Evolutionary conservation across 2,329 filamentous ascomycete genomes (phyloP), one percentile per base, ranked within the genome.

Genomic region (Trichophyton schoenleinii): DNA sequence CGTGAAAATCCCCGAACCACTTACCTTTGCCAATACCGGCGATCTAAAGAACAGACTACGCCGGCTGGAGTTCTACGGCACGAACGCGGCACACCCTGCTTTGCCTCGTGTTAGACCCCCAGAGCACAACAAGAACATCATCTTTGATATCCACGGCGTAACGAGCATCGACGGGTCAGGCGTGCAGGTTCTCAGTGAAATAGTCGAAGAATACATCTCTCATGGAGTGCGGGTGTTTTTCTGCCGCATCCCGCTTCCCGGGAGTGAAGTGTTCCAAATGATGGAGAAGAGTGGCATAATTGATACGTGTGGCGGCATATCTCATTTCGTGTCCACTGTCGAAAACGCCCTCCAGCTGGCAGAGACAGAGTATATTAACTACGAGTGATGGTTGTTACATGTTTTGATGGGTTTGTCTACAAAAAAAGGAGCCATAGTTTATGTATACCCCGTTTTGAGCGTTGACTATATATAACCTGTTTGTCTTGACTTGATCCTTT

Each of bases 71-170:
- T 81, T 91, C 22, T 96, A 97, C 69, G 94, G 94, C n/a, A 92
- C 90, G 0, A 86, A 80, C 53, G 79, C 82, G 60, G 90, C 89
- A 0, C 94, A 97, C 68, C 94, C 94, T 0, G 91, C 91, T 0
- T 79, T 96, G 18, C 94, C 94, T 0, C 83, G 88, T 2, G 80
- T 95, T 13, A 82, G 91, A 3, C 79, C 81, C 28, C 82, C 85
- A n/a, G 87, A 92, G 63, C 86, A 89, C 68, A 96, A 96, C 71
- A 83, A 85, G 67, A 96, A 96, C 70, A 81, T 99, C 72, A 91
- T 99, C 64, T 97, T 99, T 69, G 94, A 99, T 71, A 91, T 97
- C 6, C 92, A 97, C 67, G 94, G 94, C n/a, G 94, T 99, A 2
- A 96, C 91, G 0, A 88, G 87, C 31, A 85, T 99, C 68, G 94